phyloP scores from a whole-genome alignment of 73 alveolate species.

The Paramecium biaurelia region DNA sequence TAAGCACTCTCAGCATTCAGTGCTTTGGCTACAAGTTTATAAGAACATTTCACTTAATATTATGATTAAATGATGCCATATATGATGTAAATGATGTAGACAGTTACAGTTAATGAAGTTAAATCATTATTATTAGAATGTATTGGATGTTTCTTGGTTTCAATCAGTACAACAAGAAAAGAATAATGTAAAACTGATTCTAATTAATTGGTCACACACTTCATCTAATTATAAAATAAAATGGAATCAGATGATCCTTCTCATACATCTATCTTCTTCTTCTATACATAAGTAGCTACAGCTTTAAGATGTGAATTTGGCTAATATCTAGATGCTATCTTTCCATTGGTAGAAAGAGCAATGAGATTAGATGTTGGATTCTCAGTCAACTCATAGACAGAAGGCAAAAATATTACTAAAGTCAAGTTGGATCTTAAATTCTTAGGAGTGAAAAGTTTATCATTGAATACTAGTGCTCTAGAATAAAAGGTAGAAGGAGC shows the following conservation, averaged over 20 bases:
- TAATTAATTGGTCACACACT: not conserved
- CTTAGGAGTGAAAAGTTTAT: slow-evolving; percentile 44
- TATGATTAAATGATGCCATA: slow-evolving; percentile 57
- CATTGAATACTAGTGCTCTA: slow-evolving; percentile 55
- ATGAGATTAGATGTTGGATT: slow-evolving; percentile 57
- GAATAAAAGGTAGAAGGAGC: slow-evolving; percentile 64
- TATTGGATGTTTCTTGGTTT: slow-evolving; percentile 47
- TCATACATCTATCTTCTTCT: slow-evolving; percentile 49
- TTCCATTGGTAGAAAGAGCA: slow-evolving; percentile 44
- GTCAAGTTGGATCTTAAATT: slow-evolving; percentile 58
- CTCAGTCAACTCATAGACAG: slow-evolving; percentile 32
- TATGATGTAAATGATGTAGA: slow-evolving; percentile 5
- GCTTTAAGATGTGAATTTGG: slow-evolving; percentile 51
- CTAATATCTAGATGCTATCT: not conserved
- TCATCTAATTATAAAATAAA: slow-evolving; percentile 29
- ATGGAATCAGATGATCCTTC: slow-evolving; percentile 59
- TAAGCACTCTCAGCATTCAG: slow-evolving; percentile 55
- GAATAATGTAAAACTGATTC: slow-evolving; percentile 25
- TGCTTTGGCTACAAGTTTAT: slow-evolving; percentile 29
- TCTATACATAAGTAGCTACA: slow-evolving; percentile 53
- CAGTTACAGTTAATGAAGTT: not conserved
- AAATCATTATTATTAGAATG: slow-evolving; percentile 48
- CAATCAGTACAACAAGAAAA: slow-evolving; percentile 37
- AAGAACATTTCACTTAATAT: slow-evolving; percentile 50
- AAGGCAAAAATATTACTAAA: slow-evolving; percentile 54